These are phyloP conservation scores for Boletus vinaceobasis DNA, from an alignment of 768 basidiomycete genomes.

Conservation along the genomic window DNA sequence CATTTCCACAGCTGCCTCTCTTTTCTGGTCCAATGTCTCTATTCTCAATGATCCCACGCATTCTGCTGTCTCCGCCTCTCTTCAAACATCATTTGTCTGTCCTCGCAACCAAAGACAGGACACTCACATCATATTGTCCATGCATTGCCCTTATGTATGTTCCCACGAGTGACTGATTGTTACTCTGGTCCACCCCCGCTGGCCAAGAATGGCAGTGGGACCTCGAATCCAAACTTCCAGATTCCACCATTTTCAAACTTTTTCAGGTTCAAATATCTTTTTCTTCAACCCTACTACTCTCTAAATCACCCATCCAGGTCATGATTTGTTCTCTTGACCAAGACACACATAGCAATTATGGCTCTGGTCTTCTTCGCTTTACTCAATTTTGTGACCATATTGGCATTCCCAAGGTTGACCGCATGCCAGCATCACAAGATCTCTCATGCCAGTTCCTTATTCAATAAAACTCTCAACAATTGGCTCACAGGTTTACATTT, in stretches of 20 bases:
- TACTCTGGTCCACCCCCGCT: neutral
- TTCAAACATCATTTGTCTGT: too few relatives aligned
- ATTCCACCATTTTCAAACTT: neutral
- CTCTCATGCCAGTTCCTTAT: constrained; percentile 12
- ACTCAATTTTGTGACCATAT: constrained; percentile 37
- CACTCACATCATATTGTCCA: too few relatives aligned
- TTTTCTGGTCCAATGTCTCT: too few relatives aligned
- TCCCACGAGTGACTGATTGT: too few relatives aligned
- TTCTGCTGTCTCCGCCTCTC: too few relatives aligned
- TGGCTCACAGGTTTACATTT: constrained; percentile 36
- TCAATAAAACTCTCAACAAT: constrained; percentile 22
- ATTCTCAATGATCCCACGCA: too few relatives aligned
- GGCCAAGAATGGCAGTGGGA: neutral
- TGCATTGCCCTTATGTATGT: too few relatives aligned
- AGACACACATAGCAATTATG: neutral
- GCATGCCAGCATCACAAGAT: constrained; percentile 25
- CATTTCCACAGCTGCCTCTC: too few relatives aligned
- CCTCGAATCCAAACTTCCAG: neutral
- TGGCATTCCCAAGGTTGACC: constrained; percentile 24
- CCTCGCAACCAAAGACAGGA: too few relatives aligned
- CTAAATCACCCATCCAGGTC: too few relatives aligned
- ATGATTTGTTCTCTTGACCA: neutral
- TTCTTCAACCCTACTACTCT: too few relatives aligned
- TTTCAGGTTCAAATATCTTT: too few relatives aligned
- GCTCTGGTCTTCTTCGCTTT: constrained; percentile 20